A percentile compares a stretch with the other conserved stretches of the same genome.
Conservation (phyloP, 768 basidiomycete genomes). For the Leccinum boreale region DNA sequence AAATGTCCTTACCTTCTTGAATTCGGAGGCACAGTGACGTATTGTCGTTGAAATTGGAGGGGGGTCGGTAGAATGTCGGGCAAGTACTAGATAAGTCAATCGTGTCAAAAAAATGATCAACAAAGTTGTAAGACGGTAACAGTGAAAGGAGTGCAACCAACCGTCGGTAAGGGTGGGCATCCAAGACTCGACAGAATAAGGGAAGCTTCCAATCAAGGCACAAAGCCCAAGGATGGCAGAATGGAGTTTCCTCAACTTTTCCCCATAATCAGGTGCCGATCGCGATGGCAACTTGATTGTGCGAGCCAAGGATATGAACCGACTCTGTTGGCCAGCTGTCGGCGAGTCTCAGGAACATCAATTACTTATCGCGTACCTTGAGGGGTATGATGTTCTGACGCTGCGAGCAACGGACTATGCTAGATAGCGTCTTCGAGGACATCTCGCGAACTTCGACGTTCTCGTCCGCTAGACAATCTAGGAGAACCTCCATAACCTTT, state of each 20-base stretch:
- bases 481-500: conserved; percentile 76
- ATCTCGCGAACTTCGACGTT: conserved; percentile 93
- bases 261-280: conserved; percentile 68
- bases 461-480: conserved; percentile 83
- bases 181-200: conserved; percentile 94
- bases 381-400: conserved; percentile 80
- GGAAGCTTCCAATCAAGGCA: conserved; percentile 90
- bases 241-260: conserved; percentile 70
- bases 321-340: conserved; percentile 50
- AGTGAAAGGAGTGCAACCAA: conserved; percentile 26
- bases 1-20: conserved; percentile 66
- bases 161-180: conserved; percentile 81
- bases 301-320: conserved; percentile 66
- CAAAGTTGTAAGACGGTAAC: background rate
- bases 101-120: background rate
- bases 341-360: background rate
- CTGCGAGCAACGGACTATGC: conserved; percentile 88
- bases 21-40: conserved; percentile 78
- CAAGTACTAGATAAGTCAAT: conserved; percentile 51
- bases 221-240: conserved; percentile 93
- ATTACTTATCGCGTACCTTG: conserved; percentile 48
- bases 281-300: conserved; percentile 65
- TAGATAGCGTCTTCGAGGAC: conserved; percentile 82
- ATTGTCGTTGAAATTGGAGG: conserved; percentile 90
- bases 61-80: conserved; percentile 78